Evolutionary conservation across 768 basidiomycete species (phyloP).

Genomic region (Mycena indigotica): DNA sequence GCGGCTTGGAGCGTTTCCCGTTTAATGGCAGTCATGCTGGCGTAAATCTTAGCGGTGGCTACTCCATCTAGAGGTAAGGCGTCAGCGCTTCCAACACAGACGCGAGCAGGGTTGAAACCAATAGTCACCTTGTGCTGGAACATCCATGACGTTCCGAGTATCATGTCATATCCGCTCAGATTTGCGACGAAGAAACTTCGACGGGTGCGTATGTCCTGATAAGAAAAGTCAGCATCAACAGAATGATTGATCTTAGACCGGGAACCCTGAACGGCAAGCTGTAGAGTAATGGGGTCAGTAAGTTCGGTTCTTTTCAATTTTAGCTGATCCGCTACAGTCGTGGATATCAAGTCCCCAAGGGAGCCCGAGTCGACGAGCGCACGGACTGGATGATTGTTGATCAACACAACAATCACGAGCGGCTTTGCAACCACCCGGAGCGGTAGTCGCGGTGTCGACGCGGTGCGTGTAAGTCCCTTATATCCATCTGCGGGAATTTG

Average conservation of each 20-base stretch:
- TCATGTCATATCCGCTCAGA: conserved; percentile 29
- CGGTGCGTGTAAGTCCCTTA: background rate
- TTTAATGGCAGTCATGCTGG: background rate
- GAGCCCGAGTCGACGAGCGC: conserved; percentile 27
- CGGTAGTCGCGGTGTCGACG: conserved; percentile 4
- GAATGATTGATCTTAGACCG: conserved; percentile 27
- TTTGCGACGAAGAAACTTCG: conserved; percentile 30
- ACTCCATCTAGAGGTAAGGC: conserved; percentile 13
- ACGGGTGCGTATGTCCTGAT: conserved; percentile 8
- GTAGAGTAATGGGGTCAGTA: conserved; percentile 26
- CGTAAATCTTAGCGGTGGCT: background rate
- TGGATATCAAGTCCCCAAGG: conserved; percentile 33
- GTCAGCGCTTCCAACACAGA: conserved; percentile 13
- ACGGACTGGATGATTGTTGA: conserved; percentile 1
- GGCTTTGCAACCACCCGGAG: conserved; percentile 3
- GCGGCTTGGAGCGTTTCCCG: background rate
- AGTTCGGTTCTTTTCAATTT: conserved; percentile 12
- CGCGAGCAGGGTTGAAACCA: conserved; percentile 19
- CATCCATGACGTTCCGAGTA: conserved; percentile 29
- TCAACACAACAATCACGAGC: background rate
- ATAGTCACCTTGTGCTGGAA: conserved; percentile 24
- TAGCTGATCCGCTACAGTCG: conserved; percentile 30
- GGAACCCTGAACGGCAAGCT: conserved; percentile 34
- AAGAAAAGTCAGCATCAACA: conserved; percentile 8
- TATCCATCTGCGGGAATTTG: background rate